phyloP scores from a whole-genome alignment of 2,329 filamentous ascomycete species.

The Trichophyton schoenleinii region DNA sequence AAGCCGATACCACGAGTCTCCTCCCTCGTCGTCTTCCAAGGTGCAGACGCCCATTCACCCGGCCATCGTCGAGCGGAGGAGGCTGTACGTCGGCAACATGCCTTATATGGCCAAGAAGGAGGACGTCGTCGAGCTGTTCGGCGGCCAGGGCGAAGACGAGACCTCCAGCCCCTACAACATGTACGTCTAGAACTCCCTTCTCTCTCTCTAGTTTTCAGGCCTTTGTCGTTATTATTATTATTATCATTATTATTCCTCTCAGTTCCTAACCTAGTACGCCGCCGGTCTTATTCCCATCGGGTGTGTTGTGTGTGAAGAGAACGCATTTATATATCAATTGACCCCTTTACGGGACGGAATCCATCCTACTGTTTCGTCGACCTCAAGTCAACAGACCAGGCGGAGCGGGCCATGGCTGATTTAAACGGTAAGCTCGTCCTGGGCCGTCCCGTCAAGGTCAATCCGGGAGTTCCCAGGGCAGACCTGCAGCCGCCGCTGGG shows the following conservation, averaged over 20 bases:
- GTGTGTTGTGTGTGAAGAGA: slow-evolving; percentile 25
- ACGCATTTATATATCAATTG: slow-evolving; percentile 55
- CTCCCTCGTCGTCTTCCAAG: not conserved
- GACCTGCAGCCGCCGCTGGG: slow-evolving; percentile 18
- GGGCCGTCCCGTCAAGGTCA: slow-evolving; percentile 50
- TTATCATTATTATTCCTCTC: not conserved
- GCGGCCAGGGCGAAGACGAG: slow-evolving; percentile 7
- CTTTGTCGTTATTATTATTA: too few relatives aligned
- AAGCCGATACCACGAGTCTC: not conserved
- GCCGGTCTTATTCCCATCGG: too few relatives aligned
- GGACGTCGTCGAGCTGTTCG: slow-evolving; percentile 40
- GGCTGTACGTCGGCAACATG: slow-evolving; percentile 45
- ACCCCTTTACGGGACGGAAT: slow-evolving; percentile 55
- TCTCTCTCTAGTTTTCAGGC: not conserved
- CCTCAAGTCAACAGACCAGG: slow-evolving; percentile 45
- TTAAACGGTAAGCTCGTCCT: slow-evolving; percentile 45
- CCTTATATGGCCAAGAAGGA: slow-evolving; percentile 41
- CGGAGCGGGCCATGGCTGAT: slow-evolving; percentile 44
- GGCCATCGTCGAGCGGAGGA: slow-evolving; percentile 30
- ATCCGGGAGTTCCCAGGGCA: slow-evolving; percentile 49
- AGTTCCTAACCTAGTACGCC: slow-evolving; percentile 5
- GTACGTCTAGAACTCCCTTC: slow-evolving; percentile 15
- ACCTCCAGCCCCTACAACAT: slow-evolving; percentile 22
- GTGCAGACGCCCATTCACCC: not conserved
- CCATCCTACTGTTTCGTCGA: slow-evolving; percentile 67